A percentile compares a stretch with the other conserved stretches of the same genome.
Conservation (phyloP, 2,329 filamentous ascomycete genomes). For the Taxawa tesnikishii region DNA sequence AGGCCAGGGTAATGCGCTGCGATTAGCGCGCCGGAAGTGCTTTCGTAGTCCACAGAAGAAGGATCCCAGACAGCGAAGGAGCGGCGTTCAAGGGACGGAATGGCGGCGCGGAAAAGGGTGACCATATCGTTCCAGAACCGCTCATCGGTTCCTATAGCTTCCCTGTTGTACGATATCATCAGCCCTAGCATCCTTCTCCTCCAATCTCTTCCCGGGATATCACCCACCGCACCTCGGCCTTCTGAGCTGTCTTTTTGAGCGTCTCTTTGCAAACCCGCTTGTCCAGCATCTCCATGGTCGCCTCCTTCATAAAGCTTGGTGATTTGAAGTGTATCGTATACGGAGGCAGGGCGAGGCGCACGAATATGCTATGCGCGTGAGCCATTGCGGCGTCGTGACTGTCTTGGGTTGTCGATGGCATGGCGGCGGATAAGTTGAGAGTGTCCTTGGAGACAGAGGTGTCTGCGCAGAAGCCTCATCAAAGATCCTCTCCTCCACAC, state of each 20-base stretch:
- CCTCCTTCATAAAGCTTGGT: constrained; percentile 46
- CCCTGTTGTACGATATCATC: constrained; percentile 21
- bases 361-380: constrained; percentile 27
- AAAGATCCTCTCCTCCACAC: too few species aligned
- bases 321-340: constrained; percentile 48
- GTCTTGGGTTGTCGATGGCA: not conserved
- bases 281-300: constrained; percentile 45
- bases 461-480: too few species aligned
- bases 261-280: constrained; percentile 44
- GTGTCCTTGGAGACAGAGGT: too few species aligned
- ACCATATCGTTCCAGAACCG: constrained; percentile 49
- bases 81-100: constrained; percentile 48
- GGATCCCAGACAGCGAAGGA: constrained; percentile 50
- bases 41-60: constrained; percentile 42
- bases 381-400: constrained; percentile 1
- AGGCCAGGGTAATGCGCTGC: constrained; percentile 46
- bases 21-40: constrained; percentile 48
- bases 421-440: too few species aligned
- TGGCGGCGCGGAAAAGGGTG: constrained; percentile 44
- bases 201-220: too few species aligned
- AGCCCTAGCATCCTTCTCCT: not conserved
- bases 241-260: constrained; percentile 44
- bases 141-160: constrained; percentile 43
- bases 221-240: constrained; percentile 39
- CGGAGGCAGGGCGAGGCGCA: constrained; percentile 33